Evolutionary conservation across 495 filamentous ascomycete species (phyloP), one percentile per base, ranked within the genome.

Genomic region (Tuber melanosporum): DNA sequence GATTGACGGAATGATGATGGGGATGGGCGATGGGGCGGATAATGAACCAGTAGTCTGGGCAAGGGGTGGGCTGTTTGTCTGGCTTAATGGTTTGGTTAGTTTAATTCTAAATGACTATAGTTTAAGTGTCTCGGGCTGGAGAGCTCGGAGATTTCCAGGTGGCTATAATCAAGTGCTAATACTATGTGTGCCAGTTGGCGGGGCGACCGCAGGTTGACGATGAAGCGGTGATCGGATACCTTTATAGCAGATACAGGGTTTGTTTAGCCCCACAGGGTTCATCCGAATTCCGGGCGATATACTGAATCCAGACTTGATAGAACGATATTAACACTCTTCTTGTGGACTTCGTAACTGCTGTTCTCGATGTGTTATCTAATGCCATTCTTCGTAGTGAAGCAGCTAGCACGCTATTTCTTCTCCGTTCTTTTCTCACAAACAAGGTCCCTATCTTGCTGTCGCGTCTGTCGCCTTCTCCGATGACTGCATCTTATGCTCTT

Each of bases 21-120:
- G 80, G 26, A 70, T 80, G 26, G 75, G 80, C 6, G 81, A 77
- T n/a, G 81, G 77, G 20, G 88, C 81, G 82, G 83, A 95, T 2
- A 86, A 90, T 42, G 91, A 94, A 7, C 91, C 92, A 1, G 85
- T 87, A 9, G 85, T 92, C 17, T 92, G 93, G 83, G 91, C 94
- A n/a, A 89, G 94, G 86, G 94, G 94, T 72, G 93, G 93, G 70
- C 86, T 98, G 78, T 98, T 94, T 84, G 87, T 98, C n/a, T 98
- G 95, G 83, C 86, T 99, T 45, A 94, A 93, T 83, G 90, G 94
- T 71, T 87, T 92, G 85, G 92, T 97, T 86, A 83, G 88, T 83
- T n/a, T 17, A 45, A 32, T 62, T 72, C 42, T 8, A 66, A 1
- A 36, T 66, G 17, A 8, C 32, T 32, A 32, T 26, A 66, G 14